Conservation (phyloP, 1,284 basidiomycete genomes). For the Malassezia caprae region DNA sequence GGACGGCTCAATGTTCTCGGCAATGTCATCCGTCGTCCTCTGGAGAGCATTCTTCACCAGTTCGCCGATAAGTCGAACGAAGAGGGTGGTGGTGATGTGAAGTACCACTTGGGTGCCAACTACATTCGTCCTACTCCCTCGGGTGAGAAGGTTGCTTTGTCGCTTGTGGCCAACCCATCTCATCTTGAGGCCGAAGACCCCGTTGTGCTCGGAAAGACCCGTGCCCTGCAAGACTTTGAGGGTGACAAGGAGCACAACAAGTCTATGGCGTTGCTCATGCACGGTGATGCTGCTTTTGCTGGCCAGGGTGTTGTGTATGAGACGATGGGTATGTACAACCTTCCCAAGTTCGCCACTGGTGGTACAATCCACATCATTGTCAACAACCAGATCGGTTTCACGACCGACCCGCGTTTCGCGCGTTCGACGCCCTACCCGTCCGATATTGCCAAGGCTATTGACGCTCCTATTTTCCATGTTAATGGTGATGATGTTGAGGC, state of each 20-base stretch:
- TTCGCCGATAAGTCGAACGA: conserved; percentile 58
- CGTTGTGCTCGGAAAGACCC: conserved; percentile 93
- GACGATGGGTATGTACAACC: conserved; percentile 95
- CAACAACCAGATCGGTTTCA: conserved; percentile 99
- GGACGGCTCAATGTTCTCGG: conserved; percentile 94
- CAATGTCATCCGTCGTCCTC: conserved; percentile 96
- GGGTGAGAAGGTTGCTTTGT: conserved; percentile 93
- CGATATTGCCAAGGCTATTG: conserved; percentile 96
- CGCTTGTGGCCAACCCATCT: conserved; percentile 95
- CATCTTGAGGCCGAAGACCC: conserved; percentile 96
- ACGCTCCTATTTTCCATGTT: conserved; percentile 98
- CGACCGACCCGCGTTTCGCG: conserved; percentile 92
- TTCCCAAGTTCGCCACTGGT: conserved; percentile 90
- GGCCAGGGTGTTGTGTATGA: conserved; percentile 98
- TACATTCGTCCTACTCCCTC: conserved; percentile 95
- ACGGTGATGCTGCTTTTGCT: conserved; percentile 97
- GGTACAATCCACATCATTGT: conserved; percentile 97
- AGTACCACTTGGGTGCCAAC: conserved; percentile 96
- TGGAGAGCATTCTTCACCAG: conserved; percentile 96
- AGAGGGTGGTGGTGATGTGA: conserved; percentile 83
- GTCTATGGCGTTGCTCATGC: conserved; percentile 79
- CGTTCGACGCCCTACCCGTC: conserved; percentile 98
- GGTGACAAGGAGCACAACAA: conserved; percentile 58
- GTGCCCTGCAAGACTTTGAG: conserved; percentile 90
- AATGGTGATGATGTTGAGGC: conserved; percentile 98